Base-by-base conservation (phyloP, 2,329 filamentous ascomycete genomes). In the Orbilia javanica region DNA sequence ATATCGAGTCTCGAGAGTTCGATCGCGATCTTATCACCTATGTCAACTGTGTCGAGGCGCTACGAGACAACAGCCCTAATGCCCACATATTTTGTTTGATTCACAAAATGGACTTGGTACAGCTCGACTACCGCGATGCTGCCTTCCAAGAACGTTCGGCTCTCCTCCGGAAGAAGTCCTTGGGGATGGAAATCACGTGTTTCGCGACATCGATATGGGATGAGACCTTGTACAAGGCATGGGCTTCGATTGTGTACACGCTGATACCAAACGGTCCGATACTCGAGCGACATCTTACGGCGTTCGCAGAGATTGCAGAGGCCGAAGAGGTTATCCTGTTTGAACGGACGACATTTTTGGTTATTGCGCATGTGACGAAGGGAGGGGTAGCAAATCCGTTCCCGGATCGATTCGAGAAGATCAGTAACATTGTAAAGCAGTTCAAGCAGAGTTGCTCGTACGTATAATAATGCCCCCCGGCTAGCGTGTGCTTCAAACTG, bases 201-300 rank as follows among this genome's bases (percentile, higher is more conserved):
- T 98, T 97, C 84, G 93, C 94, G 8, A 98, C 95, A 34, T 97
- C 93, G 68, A 99, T 99, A 83, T 99, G 96, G 96, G 96, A 99
- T 83, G 96, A 99, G 86, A 96, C 92, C 69, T 87, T 99, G 42
- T 99, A 98, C 87, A 97, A 97, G 85, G 96, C 96, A 0, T 99
- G 96, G 96, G 96, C 96, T 0, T 93, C 93, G 83, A 97, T 99
- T 82, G 97, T 99, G 79, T 96, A 99, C 87, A 94, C 95, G 83
- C 88, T 99, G 53, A 96, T 98, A n/a, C 96, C 96, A 2, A 98
- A 98, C 82, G 89, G 97, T 0, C 87, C 90, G 18, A 89, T 93
- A 52, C 97, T 99, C 80, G 95, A 98, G 85, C 89, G 89, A 20
- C 93, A 98, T 83, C 88, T 99, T 8, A 89, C 89, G 39, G 90